These are phyloP conservation scores for Puya raimondii DNA, from an alignment of 176 grass and related monocot species.

Conservation along the genomic window DNA sequence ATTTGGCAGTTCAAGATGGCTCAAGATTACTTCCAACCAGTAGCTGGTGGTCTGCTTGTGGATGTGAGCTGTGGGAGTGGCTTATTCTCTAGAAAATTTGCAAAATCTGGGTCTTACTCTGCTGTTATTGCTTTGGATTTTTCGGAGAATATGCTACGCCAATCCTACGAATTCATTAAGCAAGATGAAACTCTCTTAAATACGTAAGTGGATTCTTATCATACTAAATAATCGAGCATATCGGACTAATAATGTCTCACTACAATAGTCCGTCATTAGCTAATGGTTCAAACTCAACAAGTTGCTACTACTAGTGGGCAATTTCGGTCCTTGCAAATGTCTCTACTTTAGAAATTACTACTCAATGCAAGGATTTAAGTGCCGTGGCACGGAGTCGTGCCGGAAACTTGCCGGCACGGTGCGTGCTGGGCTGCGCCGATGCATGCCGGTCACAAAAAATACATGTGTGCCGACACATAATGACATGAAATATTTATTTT, in stretches of 20 bases:
- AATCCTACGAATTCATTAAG: constrained; percentile 84
- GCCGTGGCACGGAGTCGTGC: too few relatives aligned
- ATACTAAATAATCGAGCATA: constrained; percentile 11
- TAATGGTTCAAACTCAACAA: too few relatives aligned
- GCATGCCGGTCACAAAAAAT: too few relatives aligned
- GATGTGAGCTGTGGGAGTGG: constrained; percentile 93
- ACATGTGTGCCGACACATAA: too few relatives aligned
- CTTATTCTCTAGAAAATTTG: constrained; percentile 86
- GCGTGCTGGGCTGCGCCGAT: too few relatives aligned
- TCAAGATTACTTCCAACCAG: constrained; percentile 74
- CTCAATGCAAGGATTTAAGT: too few relatives aligned
- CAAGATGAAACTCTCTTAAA: constrained; percentile 61
- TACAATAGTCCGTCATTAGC: too few relatives aligned
- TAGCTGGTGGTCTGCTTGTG: constrained; percentile 57
- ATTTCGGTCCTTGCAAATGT: too few relatives aligned
- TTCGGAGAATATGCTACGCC: constrained; percentile 96
- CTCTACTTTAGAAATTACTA: too few relatives aligned
- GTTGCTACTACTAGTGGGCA: too few relatives aligned
- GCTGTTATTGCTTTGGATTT: constrained; percentile 82
- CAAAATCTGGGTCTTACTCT: constrained; percentile 76
- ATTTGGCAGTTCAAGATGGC: constrained; percentile 86
- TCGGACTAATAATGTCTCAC: background rate
- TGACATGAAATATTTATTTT: too few relatives aligned
- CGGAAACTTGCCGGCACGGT: too few relatives aligned
- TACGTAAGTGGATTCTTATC: constrained; percentile 34